Conservation (phyloP, 768 basidiomycete species). For the Lyophyllum shimeji region DNA sequence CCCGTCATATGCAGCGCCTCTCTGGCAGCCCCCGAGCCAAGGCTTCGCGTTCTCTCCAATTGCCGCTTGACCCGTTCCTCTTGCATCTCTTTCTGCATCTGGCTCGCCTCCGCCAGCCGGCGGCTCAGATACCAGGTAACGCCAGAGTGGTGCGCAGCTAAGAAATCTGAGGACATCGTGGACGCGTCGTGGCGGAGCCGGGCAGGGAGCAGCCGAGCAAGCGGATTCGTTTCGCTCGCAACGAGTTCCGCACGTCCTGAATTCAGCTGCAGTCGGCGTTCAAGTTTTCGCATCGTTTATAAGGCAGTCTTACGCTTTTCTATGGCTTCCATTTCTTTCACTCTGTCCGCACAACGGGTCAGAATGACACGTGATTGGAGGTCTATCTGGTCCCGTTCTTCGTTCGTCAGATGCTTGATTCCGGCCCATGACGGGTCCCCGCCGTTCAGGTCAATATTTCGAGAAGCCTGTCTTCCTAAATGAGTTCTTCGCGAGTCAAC, state of each 20-base stretch:
- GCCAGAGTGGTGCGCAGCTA: conserved; percentile 91
- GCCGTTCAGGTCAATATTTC: conserved; percentile 54
- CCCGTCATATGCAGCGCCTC: conserved; percentile 52
- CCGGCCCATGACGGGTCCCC: conserved; percentile 55
- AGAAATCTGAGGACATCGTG: conserved; percentile 59
- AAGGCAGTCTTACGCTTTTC: conserved; percentile 69
- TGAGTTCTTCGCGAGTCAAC: conserved; percentile 61
- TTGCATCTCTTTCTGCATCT: conserved; percentile 84
- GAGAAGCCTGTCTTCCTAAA: conserved; percentile 47
- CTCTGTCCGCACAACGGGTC: conserved; percentile 80
- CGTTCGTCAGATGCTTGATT: conserved; percentile 75
- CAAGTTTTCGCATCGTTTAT: conserved; percentile 15
- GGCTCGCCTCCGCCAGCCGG: conserved; percentile 76
- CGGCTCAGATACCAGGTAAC: conserved; percentile 90
- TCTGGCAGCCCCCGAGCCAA: conserved; percentile 77
- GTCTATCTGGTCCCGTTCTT: conserved; percentile 96
- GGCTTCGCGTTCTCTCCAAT: conserved; percentile 76
- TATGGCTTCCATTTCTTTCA: conserved; percentile 82
- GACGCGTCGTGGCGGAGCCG: conserved; percentile 61
- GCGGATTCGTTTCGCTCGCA: conserved; percentile 61
- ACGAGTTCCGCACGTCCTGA: conserved; percentile 68
- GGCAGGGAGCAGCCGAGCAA: conserved; percentile 70
- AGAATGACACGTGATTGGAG: conserved; percentile 86
- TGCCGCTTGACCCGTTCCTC: conserved; percentile 91
- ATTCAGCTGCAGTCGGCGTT: conserved; percentile 6